These are phyloP conservation scores for Candida freyschussii DNA, from an alignment of 1,139 yeast species.

Conservation along the genomic window DNA sequence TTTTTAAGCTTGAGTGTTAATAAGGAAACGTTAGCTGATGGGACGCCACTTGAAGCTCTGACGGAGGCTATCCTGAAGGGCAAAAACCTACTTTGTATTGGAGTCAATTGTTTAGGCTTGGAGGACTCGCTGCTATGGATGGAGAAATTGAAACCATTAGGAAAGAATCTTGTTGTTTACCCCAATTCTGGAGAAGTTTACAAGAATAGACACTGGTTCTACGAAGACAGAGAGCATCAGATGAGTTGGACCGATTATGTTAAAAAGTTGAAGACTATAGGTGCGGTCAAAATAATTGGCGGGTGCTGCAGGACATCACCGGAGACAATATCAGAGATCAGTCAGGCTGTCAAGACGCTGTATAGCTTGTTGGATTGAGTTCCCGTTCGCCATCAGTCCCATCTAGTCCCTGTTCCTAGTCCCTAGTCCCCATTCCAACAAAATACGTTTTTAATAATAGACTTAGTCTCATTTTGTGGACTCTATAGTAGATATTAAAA, in stretches of 20 bases:
- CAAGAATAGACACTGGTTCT: conserved; percentile 14
- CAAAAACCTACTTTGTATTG: conserved; percentile 31
- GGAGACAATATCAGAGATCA: conserved; percentile 9
- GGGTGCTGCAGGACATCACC: conserved; percentile 60
- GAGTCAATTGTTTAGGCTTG: conserved; percentile 42
- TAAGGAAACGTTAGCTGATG: conserved; percentile 37
- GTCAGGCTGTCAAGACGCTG: conserved; percentile 2
- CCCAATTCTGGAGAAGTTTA: conserved; percentile 56
- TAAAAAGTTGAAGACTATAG: conserved; percentile 32
- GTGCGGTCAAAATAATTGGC: conserved; percentile 39
- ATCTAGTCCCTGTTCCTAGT: no score
- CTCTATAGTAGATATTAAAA: no score
- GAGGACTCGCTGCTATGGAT: conserved; percentile 28
- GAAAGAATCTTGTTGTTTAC: conserved; percentile 32
- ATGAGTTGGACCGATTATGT: conserved; percentile 26
- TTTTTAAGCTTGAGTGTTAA: conserved; percentile 37
- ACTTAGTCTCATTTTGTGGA: no score
- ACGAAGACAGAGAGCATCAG: conserved; percentile 15
- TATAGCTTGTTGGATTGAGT: no score
- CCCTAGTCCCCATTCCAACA: no score
- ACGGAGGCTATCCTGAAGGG: conserved; percentile 5
- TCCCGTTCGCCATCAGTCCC: no score
- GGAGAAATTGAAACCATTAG: conserved; percentile 23
- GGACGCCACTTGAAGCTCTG: conserved; percentile 28
- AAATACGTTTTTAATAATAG: no score